Conservation (phyloP, 2,329 filamentous ascomycete genomes). For the Botrytis fragariae region DNA sequence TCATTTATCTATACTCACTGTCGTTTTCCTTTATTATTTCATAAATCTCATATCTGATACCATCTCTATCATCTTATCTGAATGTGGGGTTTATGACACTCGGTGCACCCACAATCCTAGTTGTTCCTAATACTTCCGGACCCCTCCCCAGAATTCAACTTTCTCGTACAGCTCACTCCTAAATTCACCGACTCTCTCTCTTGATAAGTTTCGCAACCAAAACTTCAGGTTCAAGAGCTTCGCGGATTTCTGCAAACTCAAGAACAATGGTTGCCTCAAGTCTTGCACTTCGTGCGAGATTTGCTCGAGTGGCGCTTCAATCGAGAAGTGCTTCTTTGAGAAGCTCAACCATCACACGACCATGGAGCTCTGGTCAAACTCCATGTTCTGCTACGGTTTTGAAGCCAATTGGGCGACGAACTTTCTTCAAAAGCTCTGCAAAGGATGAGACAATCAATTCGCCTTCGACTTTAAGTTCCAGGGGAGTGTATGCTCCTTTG, state of each 20-base stretch:
- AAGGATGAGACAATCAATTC: slow-evolving; percentile 32
- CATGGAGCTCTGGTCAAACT: slow-evolving; percentile 30
- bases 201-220: not conserved
- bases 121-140: slow-evolving; percentile 26
- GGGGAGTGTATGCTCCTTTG: slow-evolving; percentile 46
- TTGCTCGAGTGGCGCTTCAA: slow-evolving; percentile 29
- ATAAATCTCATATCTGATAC: not conserved
- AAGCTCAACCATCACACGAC: slow-evolving; percentile 28
- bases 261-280: slow-evolving; percentile 31
- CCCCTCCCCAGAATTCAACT: slow-evolving; percentile 26
- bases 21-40: not conserved
- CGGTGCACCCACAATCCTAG: not conserved
- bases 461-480: slow-evolving; percentile 25
- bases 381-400: slow-evolving; percentile 20
- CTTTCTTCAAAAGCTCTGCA: slow-evolving; percentile 38
- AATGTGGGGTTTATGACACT: slow-evolving; percentile 8
- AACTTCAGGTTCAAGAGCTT: slow-evolving; percentile 3
- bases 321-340: slow-evolving; percentile 22
- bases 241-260: slow-evolving; percentile 11
- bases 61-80: slow-evolving; percentile 8
- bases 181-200: not conserved
- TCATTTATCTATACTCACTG: not conserved
- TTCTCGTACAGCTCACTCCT: slow-evolving; percentile 5
- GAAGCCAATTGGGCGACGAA: slow-evolving; percentile 30
- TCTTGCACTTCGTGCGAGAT: slow-evolving; percentile 30